Percentiles rank a stretch among this genome's conserved stretches.
Evolutionary conservation across 352 stramenopile genomes (phyloP).

Genomic region (Globisporangium takayamanum): DNA sequence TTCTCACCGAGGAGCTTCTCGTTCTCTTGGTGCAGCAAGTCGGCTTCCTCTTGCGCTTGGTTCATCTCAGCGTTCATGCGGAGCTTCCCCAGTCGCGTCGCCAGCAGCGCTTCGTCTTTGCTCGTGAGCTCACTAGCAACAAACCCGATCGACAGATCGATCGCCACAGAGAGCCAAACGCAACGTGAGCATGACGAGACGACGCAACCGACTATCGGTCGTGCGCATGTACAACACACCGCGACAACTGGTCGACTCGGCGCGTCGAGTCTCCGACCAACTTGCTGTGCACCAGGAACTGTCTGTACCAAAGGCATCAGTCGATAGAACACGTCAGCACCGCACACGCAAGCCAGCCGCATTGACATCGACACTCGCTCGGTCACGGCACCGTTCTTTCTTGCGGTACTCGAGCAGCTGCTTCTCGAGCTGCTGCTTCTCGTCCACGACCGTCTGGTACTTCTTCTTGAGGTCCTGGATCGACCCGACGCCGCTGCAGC

Average conservation of each 20-base stretch:
- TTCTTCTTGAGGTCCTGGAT: slow-evolving; percentile 57
- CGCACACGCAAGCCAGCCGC: background rate
- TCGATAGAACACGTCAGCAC: too few species aligned
- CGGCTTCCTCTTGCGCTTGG: slow-evolving; percentile 44
- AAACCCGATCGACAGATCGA: background rate
- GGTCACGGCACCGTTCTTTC: slow-evolving; percentile 36
- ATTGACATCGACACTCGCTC: background rate
- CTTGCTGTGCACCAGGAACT: slow-evolving; percentile 60
- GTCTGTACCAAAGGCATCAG: slow-evolving; percentile 16
- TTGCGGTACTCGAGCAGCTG: slow-evolving; percentile 50
- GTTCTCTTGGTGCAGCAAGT: slow-evolving; percentile 56
- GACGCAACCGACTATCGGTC: too few species aligned
- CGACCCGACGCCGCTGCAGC: slow-evolving; percentile 13
- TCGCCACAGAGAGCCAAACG: background rate
- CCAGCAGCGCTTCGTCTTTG: slow-evolving; percentile 49
- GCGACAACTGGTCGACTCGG: slow-evolving; percentile 51
- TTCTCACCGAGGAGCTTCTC: slow-evolving; percentile 62
- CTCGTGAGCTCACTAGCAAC: slow-evolving; percentile 36
- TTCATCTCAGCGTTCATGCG: slow-evolving; percentile 50
- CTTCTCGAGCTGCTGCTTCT: slow-evolving; percentile 52
- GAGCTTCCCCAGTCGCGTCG: slow-evolving; percentile 41
- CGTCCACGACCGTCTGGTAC: slow-evolving; percentile 50
- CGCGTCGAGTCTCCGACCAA: slow-evolving; percentile 58
- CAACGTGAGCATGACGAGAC: background rate
- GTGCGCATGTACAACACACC: slow-evolving; percentile 19